Conservation (phyloP, 805 yeast species). For the Wickerhamiella australiensis region DNA sequence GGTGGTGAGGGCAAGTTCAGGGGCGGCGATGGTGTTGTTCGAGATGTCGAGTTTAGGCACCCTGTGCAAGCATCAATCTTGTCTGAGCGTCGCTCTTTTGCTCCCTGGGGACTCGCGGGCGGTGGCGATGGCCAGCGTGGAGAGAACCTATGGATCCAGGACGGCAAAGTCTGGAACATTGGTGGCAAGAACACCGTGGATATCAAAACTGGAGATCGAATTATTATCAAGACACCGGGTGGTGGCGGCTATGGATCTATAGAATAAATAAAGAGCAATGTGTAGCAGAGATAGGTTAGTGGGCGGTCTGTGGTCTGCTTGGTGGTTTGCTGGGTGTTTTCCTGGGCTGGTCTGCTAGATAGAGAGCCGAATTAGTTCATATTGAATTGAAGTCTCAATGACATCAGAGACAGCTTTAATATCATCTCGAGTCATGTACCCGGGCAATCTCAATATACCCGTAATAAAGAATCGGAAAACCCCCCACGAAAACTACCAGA, state of each 20-base stretch:
- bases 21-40: conserved; percentile 80
- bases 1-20: conserved; percentile 65
- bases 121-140: conserved; percentile 73
- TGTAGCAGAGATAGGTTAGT: too few relatives aligned
- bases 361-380: too few relatives aligned
- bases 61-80: conserved; percentile 67
- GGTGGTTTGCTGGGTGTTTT: too few relatives aligned
- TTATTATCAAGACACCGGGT: conserved; percentile 66
- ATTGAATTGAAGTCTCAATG: too few relatives aligned
- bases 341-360: too few relatives aligned
- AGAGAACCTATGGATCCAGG: conserved; percentile 35
- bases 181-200: conserved; percentile 63
- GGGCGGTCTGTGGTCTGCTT: too few relatives aligned
- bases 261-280: conserved; percentile 5
- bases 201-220: conserved; percentile 49
- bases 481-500: too few relatives aligned
- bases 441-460: too few relatives aligned
- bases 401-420: too few relatives aligned
- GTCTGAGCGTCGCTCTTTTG: conserved; percentile 71
- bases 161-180: conserved; percentile 31
- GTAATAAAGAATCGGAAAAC: too few relatives aligned
- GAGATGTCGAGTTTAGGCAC: conserved; percentile 71
- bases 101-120: conserved; percentile 80
- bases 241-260: conserved; percentile 66
- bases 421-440: too few relatives aligned